phyloP scores from a whole-genome alignment of 163 green algal species.

The Botryococcus braunii region DNA sequence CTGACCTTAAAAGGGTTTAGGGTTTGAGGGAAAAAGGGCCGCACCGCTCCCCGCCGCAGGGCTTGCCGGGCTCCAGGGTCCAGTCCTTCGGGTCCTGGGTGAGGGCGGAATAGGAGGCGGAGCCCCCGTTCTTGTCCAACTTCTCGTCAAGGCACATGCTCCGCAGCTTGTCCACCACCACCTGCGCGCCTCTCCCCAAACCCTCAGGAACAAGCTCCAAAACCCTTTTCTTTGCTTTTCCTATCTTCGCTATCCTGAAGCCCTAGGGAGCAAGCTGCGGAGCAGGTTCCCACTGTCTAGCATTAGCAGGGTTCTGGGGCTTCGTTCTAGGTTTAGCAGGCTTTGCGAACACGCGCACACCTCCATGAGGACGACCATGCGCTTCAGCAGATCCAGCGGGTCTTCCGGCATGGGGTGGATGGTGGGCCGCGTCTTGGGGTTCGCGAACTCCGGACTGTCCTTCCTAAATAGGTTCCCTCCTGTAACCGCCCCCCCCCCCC shows the following conservation, averaged over 20 bases:
- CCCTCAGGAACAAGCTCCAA: not conserved
- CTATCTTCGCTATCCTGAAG: not conserved
- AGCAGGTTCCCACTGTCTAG: no score
- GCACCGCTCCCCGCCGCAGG: conserved; percentile 68
- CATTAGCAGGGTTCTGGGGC: no score
- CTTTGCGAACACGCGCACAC: conserved; percentile 8
- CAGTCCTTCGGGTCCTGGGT: conserved; percentile 55
- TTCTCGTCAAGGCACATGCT: conserved; percentile 57
- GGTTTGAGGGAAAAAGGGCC: no score
- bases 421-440: conserved; percentile 16
- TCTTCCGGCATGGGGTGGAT: conserved; percentile 62
- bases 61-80: conserved; percentile 38
- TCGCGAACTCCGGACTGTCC: not conserved
- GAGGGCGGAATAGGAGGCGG: conserved; percentile 41
- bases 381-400: conserved; percentile 51
- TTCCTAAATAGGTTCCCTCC: not conserved
- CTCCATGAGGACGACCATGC: conserved; percentile 55
- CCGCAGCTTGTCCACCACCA: conserved; percentile 58
- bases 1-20: no score
- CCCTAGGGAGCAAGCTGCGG: no score
- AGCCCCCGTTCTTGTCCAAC: conserved; percentile 13
- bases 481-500: no score
- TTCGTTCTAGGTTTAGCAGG: not conserved
- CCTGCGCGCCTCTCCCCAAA: conserved; percentile 12
- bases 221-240: no score